A percentile compares a stretch with the other conserved stretches of the same genome.
phyloP scores from a whole-genome alignment of 495 filamentous ascomycete genomes.

The Bombardia bombarda region DNA sequence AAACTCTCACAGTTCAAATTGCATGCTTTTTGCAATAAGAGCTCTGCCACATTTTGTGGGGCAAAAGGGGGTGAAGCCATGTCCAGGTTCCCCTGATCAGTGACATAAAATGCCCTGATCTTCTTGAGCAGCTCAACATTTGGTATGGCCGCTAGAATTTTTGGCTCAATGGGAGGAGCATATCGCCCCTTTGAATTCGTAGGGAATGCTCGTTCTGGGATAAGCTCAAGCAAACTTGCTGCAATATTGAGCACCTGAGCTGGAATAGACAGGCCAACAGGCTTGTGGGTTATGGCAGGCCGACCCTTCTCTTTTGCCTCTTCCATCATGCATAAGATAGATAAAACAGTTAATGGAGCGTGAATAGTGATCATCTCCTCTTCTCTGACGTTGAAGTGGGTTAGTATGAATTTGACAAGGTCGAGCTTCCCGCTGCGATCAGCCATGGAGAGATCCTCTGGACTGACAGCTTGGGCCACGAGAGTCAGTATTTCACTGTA shows the following conservation, averaged over 20 bases:
- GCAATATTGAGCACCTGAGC: slow-evolving; percentile 45
- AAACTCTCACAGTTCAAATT: slow-evolving; percentile 43
- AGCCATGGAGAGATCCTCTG: slow-evolving; percentile 25
- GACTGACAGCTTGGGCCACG: slow-evolving; percentile 48
- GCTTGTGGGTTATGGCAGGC: not conserved
- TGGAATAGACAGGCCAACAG: slow-evolving; percentile 9
- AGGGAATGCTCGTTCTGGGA: slow-evolving; percentile 65
- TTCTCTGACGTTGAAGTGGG: slow-evolving; percentile 86
- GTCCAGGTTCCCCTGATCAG: slow-evolving; percentile 48
- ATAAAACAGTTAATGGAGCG: slow-evolving; percentile 65
- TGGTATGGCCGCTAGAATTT: slow-evolving; percentile 21
- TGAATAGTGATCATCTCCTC: slow-evolving; percentile 91
- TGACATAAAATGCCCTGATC: slow-evolving; percentile 57
- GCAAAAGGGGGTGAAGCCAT: slow-evolving; percentile 47
- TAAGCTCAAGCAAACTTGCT: slow-evolving; percentile 50
- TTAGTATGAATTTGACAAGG: slow-evolving; percentile 72
- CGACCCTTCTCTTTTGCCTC: slow-evolving; percentile 24
- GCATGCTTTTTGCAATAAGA: slow-evolving; percentile 55
- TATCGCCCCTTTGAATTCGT: slow-evolving; percentile 19
- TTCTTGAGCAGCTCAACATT: slow-evolving; percentile 49
- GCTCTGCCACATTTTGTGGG: slow-evolving; percentile 45
- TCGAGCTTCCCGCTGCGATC: slow-evolving; percentile 53
- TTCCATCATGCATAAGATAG: slow-evolving; percentile 56
- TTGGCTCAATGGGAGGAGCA: slow-evolving; percentile 13
- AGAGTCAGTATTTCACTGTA: slow-evolving; percentile 71